Percentiles rank a stretch among this genome's conserved stretches.
Conservation (phyloP, 208 protist species). For the Histomonas meleagridis region DNA sequence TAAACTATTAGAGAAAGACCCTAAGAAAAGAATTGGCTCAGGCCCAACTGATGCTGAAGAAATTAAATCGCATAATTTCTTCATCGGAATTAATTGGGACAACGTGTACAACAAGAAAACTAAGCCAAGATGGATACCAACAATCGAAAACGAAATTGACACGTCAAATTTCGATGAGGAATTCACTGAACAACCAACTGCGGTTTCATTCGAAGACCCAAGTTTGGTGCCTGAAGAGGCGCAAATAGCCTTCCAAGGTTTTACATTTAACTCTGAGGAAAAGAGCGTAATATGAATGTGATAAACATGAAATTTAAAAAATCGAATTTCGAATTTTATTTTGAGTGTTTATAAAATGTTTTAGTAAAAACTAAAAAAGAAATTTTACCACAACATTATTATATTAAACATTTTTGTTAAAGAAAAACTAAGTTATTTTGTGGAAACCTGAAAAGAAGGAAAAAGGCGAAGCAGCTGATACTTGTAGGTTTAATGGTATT, state of each 20-base stretch:
- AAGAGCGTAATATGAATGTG: too few species aligned
- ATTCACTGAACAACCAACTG: constrained; percentile 41
- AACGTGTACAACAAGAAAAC: constrained; percentile 32
- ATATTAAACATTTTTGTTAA: too few species aligned
- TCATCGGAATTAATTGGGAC: constrained; percentile 41
- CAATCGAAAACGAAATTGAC: neutral
- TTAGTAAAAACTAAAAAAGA: too few species aligned
- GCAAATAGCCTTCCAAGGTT: neutral
- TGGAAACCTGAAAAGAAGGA: too few species aligned
- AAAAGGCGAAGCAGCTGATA: too few species aligned
- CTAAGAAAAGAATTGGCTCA: constrained; percentile 44
- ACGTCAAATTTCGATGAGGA: constrained; percentile 39
- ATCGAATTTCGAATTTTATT: too few species aligned
- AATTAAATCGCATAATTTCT: constrained; percentile 51
- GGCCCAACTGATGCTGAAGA: constrained; percentile 44
- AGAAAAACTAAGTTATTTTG: too few species aligned
- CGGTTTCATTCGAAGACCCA: neutral
- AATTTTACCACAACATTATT: too few species aligned
- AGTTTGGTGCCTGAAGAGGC: neutral
- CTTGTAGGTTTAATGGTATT: too few species aligned
- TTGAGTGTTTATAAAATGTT: too few species aligned
- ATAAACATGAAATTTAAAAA: too few species aligned
- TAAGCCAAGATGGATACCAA: constrained; percentile 36
- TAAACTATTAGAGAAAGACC: constrained; percentile 45
- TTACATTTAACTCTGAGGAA: too few species aligned